Conservation (phyloP, 2,329 filamentous ascomycete species). For the Aspergillus amoenus region DNA sequence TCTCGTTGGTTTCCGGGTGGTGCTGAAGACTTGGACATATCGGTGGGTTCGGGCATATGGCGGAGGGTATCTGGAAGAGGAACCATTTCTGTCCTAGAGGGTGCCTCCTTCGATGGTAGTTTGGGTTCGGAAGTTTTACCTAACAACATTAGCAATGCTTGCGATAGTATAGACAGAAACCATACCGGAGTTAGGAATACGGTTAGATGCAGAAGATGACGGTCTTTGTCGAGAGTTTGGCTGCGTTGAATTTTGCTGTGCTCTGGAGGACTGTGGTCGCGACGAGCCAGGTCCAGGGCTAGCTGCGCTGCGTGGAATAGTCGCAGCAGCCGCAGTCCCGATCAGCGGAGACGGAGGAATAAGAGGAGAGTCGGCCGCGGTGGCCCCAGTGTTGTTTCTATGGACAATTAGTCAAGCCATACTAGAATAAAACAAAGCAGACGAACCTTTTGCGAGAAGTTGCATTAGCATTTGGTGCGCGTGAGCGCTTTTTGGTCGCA, state of each 20-base stretch:
- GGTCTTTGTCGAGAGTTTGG: constrained; percentile 60
- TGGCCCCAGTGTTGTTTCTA: constrained; percentile 49
- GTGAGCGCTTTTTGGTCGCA: constrained; percentile 66
- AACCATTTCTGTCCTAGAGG: constrained; percentile 26
- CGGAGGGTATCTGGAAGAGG: constrained; percentile 32
- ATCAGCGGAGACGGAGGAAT: constrained; percentile 74
- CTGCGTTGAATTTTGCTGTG: constrained; percentile 72
- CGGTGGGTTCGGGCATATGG: constrained; percentile 27
- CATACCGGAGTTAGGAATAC: constrained; percentile 54
- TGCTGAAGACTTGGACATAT: constrained; percentile 18
- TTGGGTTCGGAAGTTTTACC: constrained; percentile 52
- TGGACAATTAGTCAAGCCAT: background rate
- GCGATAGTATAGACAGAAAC: constrained; percentile 19
- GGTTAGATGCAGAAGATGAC: constrained; percentile 61
- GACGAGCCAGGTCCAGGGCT: constrained; percentile 61
- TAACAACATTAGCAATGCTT: constrained; percentile 11
- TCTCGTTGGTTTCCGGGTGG: constrained; percentile 34
- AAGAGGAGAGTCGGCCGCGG: constrained; percentile 64
- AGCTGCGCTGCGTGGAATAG: constrained; percentile 55
- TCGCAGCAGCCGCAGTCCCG: constrained; percentile 64
- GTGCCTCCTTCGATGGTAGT: constrained; percentile 51
- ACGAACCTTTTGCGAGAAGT: constrained; percentile 69
- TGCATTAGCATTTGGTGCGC: constrained; percentile 69
- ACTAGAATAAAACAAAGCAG: background rate
- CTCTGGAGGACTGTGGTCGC: constrained; percentile 67